These are phyloP conservation scores for Ophiosphaerella korrae DNA, from an alignment of 2,329 filamentous ascomycete species.

Conservation along the genomic window DNA sequence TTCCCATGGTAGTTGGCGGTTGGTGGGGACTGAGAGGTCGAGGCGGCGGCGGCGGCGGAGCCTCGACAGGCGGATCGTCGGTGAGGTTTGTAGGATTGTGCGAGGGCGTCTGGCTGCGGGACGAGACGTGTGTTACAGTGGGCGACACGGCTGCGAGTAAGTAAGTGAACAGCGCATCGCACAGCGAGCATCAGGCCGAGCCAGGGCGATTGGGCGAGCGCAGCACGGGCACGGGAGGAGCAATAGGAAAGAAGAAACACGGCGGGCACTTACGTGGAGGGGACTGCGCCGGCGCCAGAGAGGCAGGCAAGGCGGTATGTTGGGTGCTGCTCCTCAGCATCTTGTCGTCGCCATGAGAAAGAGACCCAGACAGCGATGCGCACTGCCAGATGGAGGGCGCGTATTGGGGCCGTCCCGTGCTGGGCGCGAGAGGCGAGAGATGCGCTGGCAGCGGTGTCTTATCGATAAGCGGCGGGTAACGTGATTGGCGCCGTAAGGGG, in stretches of 20 bases:
- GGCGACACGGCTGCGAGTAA: slow-evolving; percentile 56
- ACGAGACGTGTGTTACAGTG: slow-evolving; percentile 56
- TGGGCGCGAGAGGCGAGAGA: slow-evolving; percentile 18
- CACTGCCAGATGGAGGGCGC: slow-evolving; percentile 25
- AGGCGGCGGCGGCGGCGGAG: slow-evolving; percentile 59
- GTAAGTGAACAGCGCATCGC: slow-evolving; percentile 47
- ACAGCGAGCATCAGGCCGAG: slow-evolving; percentile 44
- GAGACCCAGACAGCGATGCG: background rate
- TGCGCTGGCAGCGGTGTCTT: slow-evolving; percentile 29
- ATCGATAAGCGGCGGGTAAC: slow-evolving; percentile 10
- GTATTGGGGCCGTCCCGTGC: slow-evolving; percentile 24
- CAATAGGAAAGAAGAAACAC: slow-evolving; percentile 3
- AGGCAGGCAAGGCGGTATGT: slow-evolving; percentile 54
- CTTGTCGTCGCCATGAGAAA: slow-evolving; percentile 30
- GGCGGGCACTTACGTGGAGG: slow-evolving; percentile 57
- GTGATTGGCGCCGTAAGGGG: slow-evolving; percentile 12
- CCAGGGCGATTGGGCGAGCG: slow-evolving; percentile 33
- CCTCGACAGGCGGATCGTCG: slow-evolving; percentile 57
- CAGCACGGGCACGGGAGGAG: slow-evolving; percentile 6
- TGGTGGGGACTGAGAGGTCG: slow-evolving; percentile 51
- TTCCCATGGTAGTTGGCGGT: slow-evolving; percentile 40
- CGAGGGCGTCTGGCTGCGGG: slow-evolving; percentile 62
- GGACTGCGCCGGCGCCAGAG: slow-evolving; percentile 61
- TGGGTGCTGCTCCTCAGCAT: slow-evolving; percentile 44
- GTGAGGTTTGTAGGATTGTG: slow-evolving; percentile 50